Evolutionary conservation across 768 basidiomycete species (phyloP), one percentile per base, ranked within the genome.

Genomic region (Lactifluus piperatus): DNA sequence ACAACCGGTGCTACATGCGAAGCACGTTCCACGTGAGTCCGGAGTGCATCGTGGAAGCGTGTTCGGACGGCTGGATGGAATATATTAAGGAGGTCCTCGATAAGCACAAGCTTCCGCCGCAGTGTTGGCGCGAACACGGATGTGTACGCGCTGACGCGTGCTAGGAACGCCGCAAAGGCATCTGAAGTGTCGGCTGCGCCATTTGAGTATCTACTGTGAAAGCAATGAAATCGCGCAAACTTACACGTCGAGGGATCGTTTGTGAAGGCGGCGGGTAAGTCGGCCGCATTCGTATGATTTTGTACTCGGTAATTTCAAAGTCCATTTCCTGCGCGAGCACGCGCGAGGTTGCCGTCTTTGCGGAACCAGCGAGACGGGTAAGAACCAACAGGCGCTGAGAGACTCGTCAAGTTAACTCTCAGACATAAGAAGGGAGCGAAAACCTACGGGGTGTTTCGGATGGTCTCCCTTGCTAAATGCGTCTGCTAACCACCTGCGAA

Each of bases 41-140:
- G 72, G 1, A 97, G 69, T 5, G 85, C 76, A 0, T 80, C 76
- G 67, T 93, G 92, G 69, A 95, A 94, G 9, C 80, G 79, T 14
- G 74, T 71, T 66, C 83, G 85, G 0, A 86, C 90, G 24, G 77
- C 73, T 5, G 74, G 70, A 71, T 93, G 91, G 5, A 91, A 74
- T 55, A 97, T 81, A 68, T 98, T 97, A 0, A 97, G 97, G 1
- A 99, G 79, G 57, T 94, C 89, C 71, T 94, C 91, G 8, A 97
- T 75, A 4, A 97, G 81, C 54, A 97, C 78, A 6, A 94, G 67
- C 34, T 63, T 72, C 73, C 51, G 60, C 27, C 45, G 53, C 9
- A n/a, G n/a, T n/a, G 34, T 20, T 4, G 50, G 32, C 14, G 49
- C 53, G 62, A 85, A 83, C 26, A 90, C 69, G 47, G 77, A 78